These are phyloP conservation scores for Wickerhamomyces bisporus DNA, from an alignment of 805 yeast genomes.

Conservation along the genomic window DNA sequence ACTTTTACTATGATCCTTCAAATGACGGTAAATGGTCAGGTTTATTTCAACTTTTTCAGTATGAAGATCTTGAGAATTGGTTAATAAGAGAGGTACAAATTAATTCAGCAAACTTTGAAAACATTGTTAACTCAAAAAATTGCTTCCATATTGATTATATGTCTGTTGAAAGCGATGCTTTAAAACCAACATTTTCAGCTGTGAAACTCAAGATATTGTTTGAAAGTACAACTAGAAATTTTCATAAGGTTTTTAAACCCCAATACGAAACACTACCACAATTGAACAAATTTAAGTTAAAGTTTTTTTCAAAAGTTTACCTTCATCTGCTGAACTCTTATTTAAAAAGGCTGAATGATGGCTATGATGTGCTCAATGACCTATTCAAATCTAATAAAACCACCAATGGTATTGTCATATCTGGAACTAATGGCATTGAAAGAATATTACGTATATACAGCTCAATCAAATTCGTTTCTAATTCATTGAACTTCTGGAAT, in stretches of 20 bases:
- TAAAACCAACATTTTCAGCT: constrained; percentile 39
- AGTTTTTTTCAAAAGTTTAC: constrained; percentile 41
- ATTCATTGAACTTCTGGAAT: constrained; percentile 20
- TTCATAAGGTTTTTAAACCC: constrained; percentile 19
- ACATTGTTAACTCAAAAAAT: constrained; percentile 34
- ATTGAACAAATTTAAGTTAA: constrained; percentile 40
- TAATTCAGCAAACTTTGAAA: constrained; percentile 39
- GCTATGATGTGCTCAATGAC: constrained; percentile 25
- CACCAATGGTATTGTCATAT: constrained; percentile 16
- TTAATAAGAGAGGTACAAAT: constrained; percentile 41
- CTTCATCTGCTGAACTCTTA: constrained; percentile 36
- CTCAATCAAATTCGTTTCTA: constrained; percentile 18
- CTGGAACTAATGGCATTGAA: constrained; percentile 23
- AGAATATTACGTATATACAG: constrained; percentile 23
- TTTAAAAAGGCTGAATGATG: constrained; percentile 24
- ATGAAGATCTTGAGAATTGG: constrained; percentile 38
- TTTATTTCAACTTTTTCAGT: constrained; percentile 19
- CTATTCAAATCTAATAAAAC: constrained; percentile 10
- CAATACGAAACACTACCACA: constrained; percentile 29
- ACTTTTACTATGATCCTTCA: constrained; percentile 36
- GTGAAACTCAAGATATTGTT: constrained; percentile 37
- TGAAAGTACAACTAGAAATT: constrained; percentile 40
- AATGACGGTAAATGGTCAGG: constrained; percentile 27
- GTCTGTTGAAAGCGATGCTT: constrained; percentile 24
- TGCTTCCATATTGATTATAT: constrained; percentile 45